Evolutionary conservation across 768 basidiomycete genomes (phyloP), one percentile per base, ranked within the genome.

Genomic region (Candolleomyces eurysporus): DNA sequence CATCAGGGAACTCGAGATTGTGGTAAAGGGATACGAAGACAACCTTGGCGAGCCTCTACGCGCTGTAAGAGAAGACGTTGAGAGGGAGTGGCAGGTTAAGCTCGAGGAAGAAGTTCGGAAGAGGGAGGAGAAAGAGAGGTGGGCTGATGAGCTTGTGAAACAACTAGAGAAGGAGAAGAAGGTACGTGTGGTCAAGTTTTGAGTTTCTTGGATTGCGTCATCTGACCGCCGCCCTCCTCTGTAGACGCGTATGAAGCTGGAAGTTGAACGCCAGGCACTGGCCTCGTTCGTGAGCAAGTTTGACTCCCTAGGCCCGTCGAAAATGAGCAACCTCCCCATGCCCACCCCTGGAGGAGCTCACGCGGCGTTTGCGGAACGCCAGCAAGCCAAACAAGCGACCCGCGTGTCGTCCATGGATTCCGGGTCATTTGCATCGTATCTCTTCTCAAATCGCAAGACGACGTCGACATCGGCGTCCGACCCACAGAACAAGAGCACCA

Each of bases 281-380:
- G 84, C 89, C 4, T 82, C 90, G 6, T 94, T 94, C 66, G 92
- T 94, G 49, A 80, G 79, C 71, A 91, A 90, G 71, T 92, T 94
- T 67, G 92, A 94, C 72, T 80, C 90, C 11, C 73, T 91, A 30
- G 89, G 88, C 8, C 57, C 79, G 2, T 67, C 76, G 4, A 72
- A 80, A 19, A 84, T 81, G 61, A 71, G 78, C n/a, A 74, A 75
- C 26, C 79, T 75, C 5, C 79, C 81, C 3, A 81, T 80, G 75
- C 84, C 82, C 1, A 77, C 75, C 2, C 78, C 80, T 3, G 82
- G 86, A 14, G 83, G 84, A 8, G 82, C 84, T 0, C 69, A 78
- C 16, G 76, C 78, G 1, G 73, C 82, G 7, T 85, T 79, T 59
- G 77, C 80, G 3, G 79, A 82, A 63, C 79, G 82, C 7, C 81